These are phyloP conservation scores for Dioscorea dumetorum DNA, from an alignment of 106 monocot genomes.

Conservation along the genomic window DNA sequence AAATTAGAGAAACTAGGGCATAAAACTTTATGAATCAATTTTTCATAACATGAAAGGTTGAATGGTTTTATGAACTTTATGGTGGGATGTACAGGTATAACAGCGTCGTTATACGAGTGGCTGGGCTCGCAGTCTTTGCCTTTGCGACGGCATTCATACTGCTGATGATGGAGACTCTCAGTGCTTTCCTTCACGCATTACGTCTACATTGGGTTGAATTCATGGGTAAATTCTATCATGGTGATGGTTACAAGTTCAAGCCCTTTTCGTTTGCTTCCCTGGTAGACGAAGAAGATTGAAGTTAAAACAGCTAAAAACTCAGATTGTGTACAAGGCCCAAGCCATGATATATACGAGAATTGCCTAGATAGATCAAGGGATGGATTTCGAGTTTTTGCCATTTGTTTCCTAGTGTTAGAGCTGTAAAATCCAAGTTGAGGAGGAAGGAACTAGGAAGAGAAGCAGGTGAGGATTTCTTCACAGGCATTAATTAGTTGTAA, in stretches of 20 bases:
- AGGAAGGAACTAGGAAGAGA: background rate
- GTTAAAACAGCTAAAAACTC: background rate
- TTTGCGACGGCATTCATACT: slow-evolving; percentile 96
- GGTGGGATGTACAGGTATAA: slow-evolving; percentile 56
- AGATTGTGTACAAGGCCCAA: too few relatives aligned
- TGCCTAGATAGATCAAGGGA: background rate
- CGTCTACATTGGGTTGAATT: slow-evolving; percentile 99
- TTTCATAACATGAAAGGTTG: too few relatives aligned
- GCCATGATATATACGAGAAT: too few relatives aligned
- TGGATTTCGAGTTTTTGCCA: background rate
- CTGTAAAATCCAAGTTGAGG: too few relatives aligned
- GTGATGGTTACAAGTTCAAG: slow-evolving; percentile 95
- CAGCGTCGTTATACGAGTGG: slow-evolving; percentile 58
- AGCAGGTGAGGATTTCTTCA: slow-evolving; percentile 10
- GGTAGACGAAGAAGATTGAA: slow-evolving; percentile 58
- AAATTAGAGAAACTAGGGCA: too few relatives aligned
- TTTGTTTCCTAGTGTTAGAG: too few relatives aligned
- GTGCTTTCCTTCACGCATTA: slow-evolving; percentile 93
- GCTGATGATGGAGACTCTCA: slow-evolving; percentile 96
- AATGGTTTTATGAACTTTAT: background rate
- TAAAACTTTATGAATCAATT: too few relatives aligned
- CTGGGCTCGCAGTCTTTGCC: slow-evolving; percentile 71
- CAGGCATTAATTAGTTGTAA: background rate
- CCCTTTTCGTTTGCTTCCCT: slow-evolving; percentile 82
- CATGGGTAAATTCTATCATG: slow-evolving; percentile 90